These are phyloP conservation scores for Nannochloropsis gaditana DNA, from an alignment of 108 stramenopile genomes.

Conservation along the genomic window DNA sequence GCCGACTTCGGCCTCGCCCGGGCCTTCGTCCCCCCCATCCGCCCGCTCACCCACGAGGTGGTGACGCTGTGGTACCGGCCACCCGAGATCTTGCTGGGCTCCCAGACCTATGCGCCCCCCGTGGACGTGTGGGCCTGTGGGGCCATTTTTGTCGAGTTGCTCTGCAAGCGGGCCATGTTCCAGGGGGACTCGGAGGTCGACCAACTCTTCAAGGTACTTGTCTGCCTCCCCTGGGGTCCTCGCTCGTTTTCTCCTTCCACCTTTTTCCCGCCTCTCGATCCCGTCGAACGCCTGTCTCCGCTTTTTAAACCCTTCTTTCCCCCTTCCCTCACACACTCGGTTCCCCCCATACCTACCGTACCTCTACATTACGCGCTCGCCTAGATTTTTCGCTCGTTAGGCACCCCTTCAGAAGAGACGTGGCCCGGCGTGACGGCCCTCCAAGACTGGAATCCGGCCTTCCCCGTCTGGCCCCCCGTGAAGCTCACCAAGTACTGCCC, in stretches of 20 bases:
- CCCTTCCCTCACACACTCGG: neutral
- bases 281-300: neutral
- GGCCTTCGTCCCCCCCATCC: slow-evolving; percentile 82
- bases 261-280: neutral
- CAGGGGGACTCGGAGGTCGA: slow-evolving; percentile 98
- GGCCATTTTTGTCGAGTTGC: slow-evolving; percentile 95
- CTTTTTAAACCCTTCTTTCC: neutral
- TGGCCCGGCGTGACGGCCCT: slow-evolving; percentile 87
- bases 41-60: slow-evolving; percentile 57
- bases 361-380: too few relatives aligned
- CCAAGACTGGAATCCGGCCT: slow-evolving; percentile 53
- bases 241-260: slow-evolving; percentile 8
- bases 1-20: slow-evolving; percentile 97
- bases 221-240: too few relatives aligned
- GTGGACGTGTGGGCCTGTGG: slow-evolving; percentile 94
- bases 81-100: slow-evolving; percentile 54
- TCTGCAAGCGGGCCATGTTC: slow-evolving; percentile 87
- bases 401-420: slow-evolving; percentile 79
- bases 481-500: slow-evolving; percentile 34
- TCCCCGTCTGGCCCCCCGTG: slow-evolving; percentile 54
- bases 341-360: too few relatives aligned
- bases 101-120: slow-evolving; percentile 78
- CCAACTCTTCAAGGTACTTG: slow-evolving; percentile 73
- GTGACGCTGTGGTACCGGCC: slow-evolving; percentile 58
- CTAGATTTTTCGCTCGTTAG: slow-evolving; percentile 77